Conservation (phyloP, 1,139 yeast genomes). For the Yamadazyma trypodendri region DNA sequence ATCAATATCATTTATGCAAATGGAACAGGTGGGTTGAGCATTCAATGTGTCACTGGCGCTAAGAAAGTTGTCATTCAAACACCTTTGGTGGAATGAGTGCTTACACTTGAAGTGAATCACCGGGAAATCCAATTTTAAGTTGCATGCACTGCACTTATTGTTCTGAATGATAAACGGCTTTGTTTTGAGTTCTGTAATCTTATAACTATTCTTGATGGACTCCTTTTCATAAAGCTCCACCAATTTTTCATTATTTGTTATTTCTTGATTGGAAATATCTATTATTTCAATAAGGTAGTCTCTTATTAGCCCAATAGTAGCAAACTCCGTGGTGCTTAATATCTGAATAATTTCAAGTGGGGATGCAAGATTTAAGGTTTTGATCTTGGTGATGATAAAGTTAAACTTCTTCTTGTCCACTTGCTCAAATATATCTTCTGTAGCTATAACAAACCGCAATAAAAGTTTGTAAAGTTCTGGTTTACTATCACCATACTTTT, state of each 20-base stretch:
- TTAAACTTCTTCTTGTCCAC: conserved; percentile 55
- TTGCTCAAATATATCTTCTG: conserved; percentile 48
- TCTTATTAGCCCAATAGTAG: conserved; percentile 73
- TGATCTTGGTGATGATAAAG: conserved; percentile 52
- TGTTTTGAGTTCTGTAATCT: conserved; percentile 50
- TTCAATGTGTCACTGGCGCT: conserved; percentile 17
- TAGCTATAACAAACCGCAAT: conserved; percentile 62
- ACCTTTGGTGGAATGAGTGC: conserved; percentile 85
- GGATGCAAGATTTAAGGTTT: conserved; percentile 55
- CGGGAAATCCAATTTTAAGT: conserved; percentile 70
- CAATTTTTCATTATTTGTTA: conserved; percentile 64
- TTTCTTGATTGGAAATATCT: conserved; percentile 61
- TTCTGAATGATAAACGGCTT: conserved; percentile 68
- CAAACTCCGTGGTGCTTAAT: conserved; percentile 51
- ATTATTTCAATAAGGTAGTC: conserved; percentile 66
- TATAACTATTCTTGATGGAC: conserved; percentile 52
- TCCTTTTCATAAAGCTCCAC: conserved; percentile 70
- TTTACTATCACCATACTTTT: conserved; percentile 58
- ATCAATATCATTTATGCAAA: conserved; percentile 68
- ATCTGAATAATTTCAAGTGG: conserved; percentile 77
- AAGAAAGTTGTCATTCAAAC: conserved; percentile 53
- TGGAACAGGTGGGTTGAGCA: conserved; percentile 53
- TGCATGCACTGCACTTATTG: conserved; percentile 71
- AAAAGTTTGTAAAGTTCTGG: conserved; percentile 69
- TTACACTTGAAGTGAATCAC: conserved; percentile 81